phyloP scores from a whole-genome alignment of 495 filamentous ascomycete species.

The Annulohypoxylon nitens region DNA sequence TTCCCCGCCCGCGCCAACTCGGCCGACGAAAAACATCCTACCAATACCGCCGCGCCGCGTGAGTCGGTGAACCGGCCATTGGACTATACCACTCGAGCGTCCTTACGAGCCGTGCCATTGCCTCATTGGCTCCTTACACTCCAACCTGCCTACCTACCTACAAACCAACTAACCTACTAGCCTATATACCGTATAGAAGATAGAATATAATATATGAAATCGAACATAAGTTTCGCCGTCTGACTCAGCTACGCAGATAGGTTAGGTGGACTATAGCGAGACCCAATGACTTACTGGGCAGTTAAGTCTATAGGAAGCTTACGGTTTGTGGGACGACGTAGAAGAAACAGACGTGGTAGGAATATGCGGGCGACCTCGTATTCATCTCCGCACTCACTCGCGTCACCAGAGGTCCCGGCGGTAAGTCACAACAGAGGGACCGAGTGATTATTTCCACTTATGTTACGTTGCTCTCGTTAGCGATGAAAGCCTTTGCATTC shows the following conservation, averaged over 20 bases:
- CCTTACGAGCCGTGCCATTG: neutral
- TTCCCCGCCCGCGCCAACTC: neutral
- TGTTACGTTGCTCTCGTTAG: conserved; percentile 1
- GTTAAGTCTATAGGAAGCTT: neutral
- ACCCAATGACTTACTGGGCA: neutral
- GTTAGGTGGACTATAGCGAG: conserved; percentile 10
- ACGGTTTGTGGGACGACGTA: conserved; percentile 20
- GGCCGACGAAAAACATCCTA: neutral
- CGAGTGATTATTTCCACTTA: neutral
- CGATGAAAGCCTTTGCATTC: neutral
- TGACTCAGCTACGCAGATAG: conserved; percentile 22
- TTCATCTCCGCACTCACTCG: conserved; percentile 21
- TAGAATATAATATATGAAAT: conserved; percentile 10
- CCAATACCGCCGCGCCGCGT: conserved; percentile 27
- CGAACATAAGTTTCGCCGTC: conserved; percentile 15
- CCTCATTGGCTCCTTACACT: neutral
- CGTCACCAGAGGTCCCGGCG: neutral
- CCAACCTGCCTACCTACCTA: neutral
- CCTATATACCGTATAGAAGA: neutral
- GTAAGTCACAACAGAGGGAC: neutral
- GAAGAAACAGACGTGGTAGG: neutral
- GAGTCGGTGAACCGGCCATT: conserved; percentile 18
- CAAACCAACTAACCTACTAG: too few species aligned
- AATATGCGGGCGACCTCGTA: conserved; percentile 38
- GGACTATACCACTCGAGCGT: neutral